These are phyloP conservation scores for Chamaecyparis obtusa DNA, from an alignment of 75 land plant species.

Conservation along the genomic window DNA sequence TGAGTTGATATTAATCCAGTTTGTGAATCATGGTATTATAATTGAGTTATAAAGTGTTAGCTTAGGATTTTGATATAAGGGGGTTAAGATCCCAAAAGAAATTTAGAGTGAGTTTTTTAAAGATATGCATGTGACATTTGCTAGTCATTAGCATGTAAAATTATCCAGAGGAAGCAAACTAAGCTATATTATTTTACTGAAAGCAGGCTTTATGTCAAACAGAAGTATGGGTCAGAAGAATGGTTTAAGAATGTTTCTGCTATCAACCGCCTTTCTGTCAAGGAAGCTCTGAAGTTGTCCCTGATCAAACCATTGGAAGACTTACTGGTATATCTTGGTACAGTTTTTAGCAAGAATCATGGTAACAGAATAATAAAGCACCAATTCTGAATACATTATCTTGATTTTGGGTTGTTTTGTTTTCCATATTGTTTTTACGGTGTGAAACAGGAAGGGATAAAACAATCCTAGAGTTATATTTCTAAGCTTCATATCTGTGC, in stretches of 20 bases:
- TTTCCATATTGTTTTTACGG: background rate
- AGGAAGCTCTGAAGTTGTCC: conserved; percentile 73
- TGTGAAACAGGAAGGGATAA: background rate
- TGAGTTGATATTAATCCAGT: background rate
- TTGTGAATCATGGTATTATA: background rate
- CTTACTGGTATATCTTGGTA: conserved; percentile 42
- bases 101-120: background rate
- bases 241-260: conserved; percentile 39
- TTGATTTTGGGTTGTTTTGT: background rate
- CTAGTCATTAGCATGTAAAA: background rate
- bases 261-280: conserved; percentile 37
- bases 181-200: background rate
- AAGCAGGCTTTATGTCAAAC: conserved; percentile 60
- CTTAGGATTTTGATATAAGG: background rate
- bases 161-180: background rate
- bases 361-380: background rate
- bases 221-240: conserved; percentile 47
- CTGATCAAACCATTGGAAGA: conserved; percentile 55
- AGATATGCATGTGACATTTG: background rate
- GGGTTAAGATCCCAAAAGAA: background rate
- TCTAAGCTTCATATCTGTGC: conserved; percentile 15
- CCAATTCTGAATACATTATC: conserved; percentile 2
- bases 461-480: background rate
- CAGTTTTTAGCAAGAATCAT: background rate
- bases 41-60: background rate